Base-by-base conservation (phyloP, 352 stramenopile genomes). In the Pythium chondricola region DNA sequence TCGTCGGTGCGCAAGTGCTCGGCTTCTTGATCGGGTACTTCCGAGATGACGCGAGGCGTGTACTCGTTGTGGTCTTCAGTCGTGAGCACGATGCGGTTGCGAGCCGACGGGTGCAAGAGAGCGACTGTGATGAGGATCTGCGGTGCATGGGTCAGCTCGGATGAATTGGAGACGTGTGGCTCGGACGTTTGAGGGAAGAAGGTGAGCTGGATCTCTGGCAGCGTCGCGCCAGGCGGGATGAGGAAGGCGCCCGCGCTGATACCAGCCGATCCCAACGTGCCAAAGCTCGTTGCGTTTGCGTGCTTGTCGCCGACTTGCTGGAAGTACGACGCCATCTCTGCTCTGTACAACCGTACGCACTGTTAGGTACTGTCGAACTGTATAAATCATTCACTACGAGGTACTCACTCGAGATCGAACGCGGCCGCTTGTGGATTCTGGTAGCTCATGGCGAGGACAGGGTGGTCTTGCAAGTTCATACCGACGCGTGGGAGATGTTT, bases 381-480 rank as follows among this genome's bases (percentile, higher is more conserved):
- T n/a, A n/a, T n/a, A n/a, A n/a, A n/a, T n/a, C n/a, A n/a, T n/a
- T n/a, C n/a, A n/a, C n/a, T n/a, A n/a, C n/a, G n/a, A n/a, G n/a
- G n/a, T n/a, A n/a, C n/a, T n/a, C n/a, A n/a, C n/a, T n/a, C n/a
- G n/a, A n/a, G n/a, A n/a, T 84, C 58, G 29, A 81, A 55, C 7
- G 52, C 41, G 26, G 59, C 51, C 33, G 61, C 36, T 3, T 24
- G 25, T 1, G 65, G 42, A 21, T 63, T 71, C 49, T 77, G 49
- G 50, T 88, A 94, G n/a, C 67, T 68, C 44, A 96, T 64, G 4
- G 69, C 82, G 6, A 95, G 54, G 24, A 85, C 85, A 4, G 83
- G 85, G 40, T 95, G 87, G 47, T 96, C 87, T 47, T 96, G 85
- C 14, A 97, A 55, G 47, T 95, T 95, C 69, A 83, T 86, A 4